Percentiles rank a stretch among this genome's conserved stretches.
Conservation (phyloP, 306 rosid species). For the Luffa aegyptiaca region DNA sequence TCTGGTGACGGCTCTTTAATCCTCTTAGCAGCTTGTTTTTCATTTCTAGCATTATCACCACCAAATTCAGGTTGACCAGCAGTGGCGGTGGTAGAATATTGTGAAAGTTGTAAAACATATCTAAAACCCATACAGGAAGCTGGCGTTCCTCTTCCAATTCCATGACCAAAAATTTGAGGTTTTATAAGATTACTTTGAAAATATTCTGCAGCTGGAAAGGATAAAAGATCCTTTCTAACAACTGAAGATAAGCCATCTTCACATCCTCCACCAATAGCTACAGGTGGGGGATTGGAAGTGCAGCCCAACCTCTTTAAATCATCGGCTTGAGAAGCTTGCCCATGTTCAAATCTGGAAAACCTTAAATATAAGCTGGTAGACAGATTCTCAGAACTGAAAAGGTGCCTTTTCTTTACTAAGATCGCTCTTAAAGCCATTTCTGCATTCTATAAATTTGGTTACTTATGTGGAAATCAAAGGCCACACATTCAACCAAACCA, state of each 20-base stretch:
- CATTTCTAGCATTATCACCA: conserved; percentile 21
- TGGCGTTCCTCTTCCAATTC: conserved; percentile 13
- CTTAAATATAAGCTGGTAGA: conserved; percentile 22
- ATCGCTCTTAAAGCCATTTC: conserved; percentile 65
- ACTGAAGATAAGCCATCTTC: conserved; percentile 11
- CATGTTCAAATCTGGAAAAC: conserved; percentile 24
- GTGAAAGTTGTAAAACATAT: conserved; percentile 31
- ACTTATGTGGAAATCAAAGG: neutral
- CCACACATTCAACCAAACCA: neutral
- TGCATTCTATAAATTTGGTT: neutral
- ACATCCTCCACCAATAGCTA: neutral
- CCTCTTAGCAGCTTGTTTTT: conserved; percentile 30
- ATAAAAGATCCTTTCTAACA: conserved; percentile 6
- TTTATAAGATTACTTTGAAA: conserved; percentile 1
- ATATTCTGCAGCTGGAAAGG: conserved; percentile 15
- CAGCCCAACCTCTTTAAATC: conserved; percentile 4
- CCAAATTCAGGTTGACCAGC: conserved; percentile 31
- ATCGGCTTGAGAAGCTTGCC: conserved; percentile 6
- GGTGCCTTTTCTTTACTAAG: conserved; percentile 35
- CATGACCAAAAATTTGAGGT: conserved; percentile 1
- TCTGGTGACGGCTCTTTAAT: conserved; percentile 82
- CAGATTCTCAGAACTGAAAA: conserved; percentile 22
- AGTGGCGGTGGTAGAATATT: conserved; percentile 34
- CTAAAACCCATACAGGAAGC: conserved; percentile 20
- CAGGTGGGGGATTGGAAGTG: neutral